Evolutionary conservation across 129 eudicot genomes (phyloP).

Genomic region (Helianthus annuus): DNA sequence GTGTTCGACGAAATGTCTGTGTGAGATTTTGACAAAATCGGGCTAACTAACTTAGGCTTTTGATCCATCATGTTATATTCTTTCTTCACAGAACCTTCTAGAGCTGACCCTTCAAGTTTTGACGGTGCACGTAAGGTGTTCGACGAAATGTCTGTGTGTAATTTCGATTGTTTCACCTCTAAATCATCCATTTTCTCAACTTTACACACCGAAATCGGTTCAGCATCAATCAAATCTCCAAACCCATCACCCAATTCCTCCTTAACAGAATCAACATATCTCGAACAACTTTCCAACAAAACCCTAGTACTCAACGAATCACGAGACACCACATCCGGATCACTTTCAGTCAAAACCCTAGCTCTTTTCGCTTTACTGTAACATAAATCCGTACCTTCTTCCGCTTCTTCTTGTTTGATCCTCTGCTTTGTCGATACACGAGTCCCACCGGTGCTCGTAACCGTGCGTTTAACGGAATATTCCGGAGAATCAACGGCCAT

Average conservation of each 20-base stretch:
- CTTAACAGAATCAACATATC: conserved; percentile 9
- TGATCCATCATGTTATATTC: not conserved
- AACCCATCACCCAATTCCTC: conserved; percentile 22
- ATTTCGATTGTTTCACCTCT: not conserved
- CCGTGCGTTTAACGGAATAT: conserved; percentile 43
- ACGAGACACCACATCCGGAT: not conserved
- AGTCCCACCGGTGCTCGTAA: conserved; percentile 62
- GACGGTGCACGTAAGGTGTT: no score
- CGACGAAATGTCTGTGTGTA: no score
- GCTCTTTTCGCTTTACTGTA: conserved; percentile 1
- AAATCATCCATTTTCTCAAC: conserved; percentile 18
- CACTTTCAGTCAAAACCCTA: conserved; percentile 28
- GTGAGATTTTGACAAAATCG: not conserved
- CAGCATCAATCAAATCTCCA: conserved; percentile 23
- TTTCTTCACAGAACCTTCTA: not conserved
- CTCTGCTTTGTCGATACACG: conserved; percentile 46
- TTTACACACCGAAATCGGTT: conserved; percentile 33
- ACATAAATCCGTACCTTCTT: conserved; percentile 5
- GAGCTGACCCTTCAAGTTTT: no score
- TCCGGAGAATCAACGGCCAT: conserved; percentile 36
- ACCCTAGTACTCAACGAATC: conserved; percentile 23
- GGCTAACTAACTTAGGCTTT: not conserved
- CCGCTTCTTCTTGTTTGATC: conserved; percentile 21
- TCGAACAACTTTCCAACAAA: conserved; percentile 20
- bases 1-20: no score